Conservation (phyloP, 805 yeast species). For the Kuraishia capsulata region DNA sequence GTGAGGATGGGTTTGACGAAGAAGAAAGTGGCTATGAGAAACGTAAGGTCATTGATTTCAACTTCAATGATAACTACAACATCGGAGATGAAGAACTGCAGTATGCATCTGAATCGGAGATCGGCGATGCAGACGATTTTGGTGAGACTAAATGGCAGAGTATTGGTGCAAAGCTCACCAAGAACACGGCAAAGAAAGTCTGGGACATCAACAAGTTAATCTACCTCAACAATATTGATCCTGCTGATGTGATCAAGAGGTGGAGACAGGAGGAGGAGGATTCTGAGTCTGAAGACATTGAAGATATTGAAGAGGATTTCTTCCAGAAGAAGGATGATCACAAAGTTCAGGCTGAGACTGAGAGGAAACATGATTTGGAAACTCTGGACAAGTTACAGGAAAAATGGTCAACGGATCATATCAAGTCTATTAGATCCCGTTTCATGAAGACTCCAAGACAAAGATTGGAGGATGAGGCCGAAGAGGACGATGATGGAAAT, state of each 20-base stretch:
- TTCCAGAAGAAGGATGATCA: conserved; percentile 40
- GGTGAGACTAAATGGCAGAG: conserved; percentile 28
- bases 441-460: conserved; percentile 31
- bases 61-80: conserved; percentile 27
- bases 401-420: conserved; percentile 29
- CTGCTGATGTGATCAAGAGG: conserved; percentile 61
- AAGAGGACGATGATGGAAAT: conserved; percentile 36
- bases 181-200: conserved; percentile 35
- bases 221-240: conserved; percentile 69
- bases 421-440: neutral
- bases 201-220: conserved; percentile 81
- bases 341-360: conserved; percentile 19
- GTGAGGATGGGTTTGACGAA: conserved; percentile 18
- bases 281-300: conserved; percentile 27
- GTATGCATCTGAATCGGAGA: conserved; percentile 45
- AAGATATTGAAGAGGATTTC: conserved; percentile 44
- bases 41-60: conserved; percentile 36
- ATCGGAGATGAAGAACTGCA: conserved; percentile 23
- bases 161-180: conserved; percentile 55
- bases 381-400: conserved; percentile 31
- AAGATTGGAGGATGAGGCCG: conserved; percentile 16
- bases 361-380: conserved; percentile 26
- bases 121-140: conserved; percentile 30
- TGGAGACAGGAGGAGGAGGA: conserved; percentile 52
- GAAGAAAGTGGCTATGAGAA: conserved; percentile 25